Conservation (phyloP, 495 filamentous ascomycete genomes). For the Pseudevernia furfuracea region DNA sequence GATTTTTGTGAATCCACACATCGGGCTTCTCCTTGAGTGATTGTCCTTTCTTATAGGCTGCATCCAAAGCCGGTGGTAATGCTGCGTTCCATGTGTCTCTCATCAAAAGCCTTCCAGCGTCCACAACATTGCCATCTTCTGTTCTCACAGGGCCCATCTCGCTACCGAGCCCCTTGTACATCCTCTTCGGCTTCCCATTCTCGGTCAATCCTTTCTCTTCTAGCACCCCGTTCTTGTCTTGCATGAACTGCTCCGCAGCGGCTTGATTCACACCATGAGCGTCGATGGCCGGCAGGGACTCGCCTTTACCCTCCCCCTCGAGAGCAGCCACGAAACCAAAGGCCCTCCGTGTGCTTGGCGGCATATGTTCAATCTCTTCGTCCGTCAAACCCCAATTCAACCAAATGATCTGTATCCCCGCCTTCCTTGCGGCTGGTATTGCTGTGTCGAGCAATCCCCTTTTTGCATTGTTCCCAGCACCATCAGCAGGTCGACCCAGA, state of each 20-base stretch:
- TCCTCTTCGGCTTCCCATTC: conserved; percentile 26
- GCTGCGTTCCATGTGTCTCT: conserved; percentile 47
- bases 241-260: conserved; percentile 18
- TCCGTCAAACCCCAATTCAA: conserved; percentile 55
- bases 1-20: conserved; percentile 49
- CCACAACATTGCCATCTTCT: conserved; percentile 32
- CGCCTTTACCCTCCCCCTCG: conserved; percentile 19
- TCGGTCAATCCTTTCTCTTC: conserved; percentile 18
- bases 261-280: conserved; percentile 25
- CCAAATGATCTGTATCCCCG: conserved; percentile 48
- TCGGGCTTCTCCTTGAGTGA: conserved; percentile 32
- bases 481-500: conserved; percentile 29
- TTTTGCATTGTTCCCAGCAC: conserved; percentile 29
- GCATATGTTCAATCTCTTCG: conserved; percentile 42
- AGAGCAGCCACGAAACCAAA: conserved; percentile 37
- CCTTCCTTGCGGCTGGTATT: conserved; percentile 39
- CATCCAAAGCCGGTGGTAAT: conserved; percentile 41
- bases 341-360: conserved; percentile 40
- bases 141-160: conserved; percentile 36
- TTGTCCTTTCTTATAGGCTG: conserved; percentile 30
- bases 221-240: conserved; percentile 22
- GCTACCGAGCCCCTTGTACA: conserved; percentile 40
- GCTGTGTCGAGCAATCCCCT: conserved; percentile 30
- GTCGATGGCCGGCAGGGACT: conserved; percentile 22
- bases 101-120: conserved; percentile 45